Base-by-base conservation (phyloP, 2,329 filamentous ascomycete genomes). In the Pyricularia pennisetigena region DNA sequence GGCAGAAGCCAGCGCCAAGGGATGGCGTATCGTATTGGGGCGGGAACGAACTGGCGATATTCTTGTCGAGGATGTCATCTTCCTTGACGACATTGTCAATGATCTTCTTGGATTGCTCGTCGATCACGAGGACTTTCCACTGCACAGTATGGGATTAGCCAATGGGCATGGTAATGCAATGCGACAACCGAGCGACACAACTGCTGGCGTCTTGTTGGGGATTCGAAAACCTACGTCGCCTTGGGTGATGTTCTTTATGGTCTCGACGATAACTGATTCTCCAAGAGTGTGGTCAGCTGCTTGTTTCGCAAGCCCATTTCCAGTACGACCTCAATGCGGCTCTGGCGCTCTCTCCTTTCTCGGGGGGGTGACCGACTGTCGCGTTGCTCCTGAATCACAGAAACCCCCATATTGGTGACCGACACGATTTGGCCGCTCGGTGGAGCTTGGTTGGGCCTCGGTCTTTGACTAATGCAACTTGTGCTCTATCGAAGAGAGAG, bases 51-150 rank as follows among this genome's bases (percentile, higher is more conserved):
- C 94, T 97, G 73, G 94, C 94, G 79, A 99, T 92, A 78, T 97
- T 97, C 80, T 93, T 88, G 77, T 97, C 96, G 80, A 99, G 90
- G 72, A 99, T 96, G 75, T 97, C 93, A 86, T 99, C 94, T 82
- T 97, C 91, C 75, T 93, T 94, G 77, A 94, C 87, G 64, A 92
- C 91, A 83, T 94, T 97, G 80, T 97, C 90, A 74, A 99, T 85
- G 74, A 99, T 86, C 78, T 90, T 94, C 77, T 90, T 89, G 77
- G 92, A 94, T 68, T 83, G 85, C 73, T 92, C 89, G 80, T 99
- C 95, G 74, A 97, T 83, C 67, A 99, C 90, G 73, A 99, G 82
- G 72, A 97, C 92, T 86, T 98, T 99, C 95, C 95, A 99, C 93
- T 97, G 72, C 68, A 67, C 16, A 26, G 24, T 69, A 28, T n/a